Percentiles rank a stretch among this genome's conserved stretches.
Evolutionary conservation across 1,139 yeast species (phyloP).

Genomic region (Kodamaea anthophila): DNA sequence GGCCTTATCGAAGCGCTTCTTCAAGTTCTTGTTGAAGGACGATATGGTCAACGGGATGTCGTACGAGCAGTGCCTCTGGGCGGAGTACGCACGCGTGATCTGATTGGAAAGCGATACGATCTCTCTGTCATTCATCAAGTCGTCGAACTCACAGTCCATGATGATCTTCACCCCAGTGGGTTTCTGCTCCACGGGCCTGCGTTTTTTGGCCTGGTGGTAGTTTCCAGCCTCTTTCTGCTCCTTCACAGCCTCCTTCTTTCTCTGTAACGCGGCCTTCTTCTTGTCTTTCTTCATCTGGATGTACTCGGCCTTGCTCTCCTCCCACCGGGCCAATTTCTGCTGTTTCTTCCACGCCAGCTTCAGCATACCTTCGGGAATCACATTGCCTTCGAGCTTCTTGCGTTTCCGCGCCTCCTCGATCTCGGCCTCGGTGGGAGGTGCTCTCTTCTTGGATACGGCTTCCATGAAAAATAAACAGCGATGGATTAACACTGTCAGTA

Average conservation of each 20-base stretch:
- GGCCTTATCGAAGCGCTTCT: constrained; percentile 60
- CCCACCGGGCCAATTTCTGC: constrained; percentile 56
- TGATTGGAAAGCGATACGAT: constrained; percentile 74
- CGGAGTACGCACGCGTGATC: constrained; percentile 74
- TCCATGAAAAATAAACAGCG: too few relatives aligned
- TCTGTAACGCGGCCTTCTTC: constrained; percentile 37
- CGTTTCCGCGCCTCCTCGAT: constrained; percentile 12
- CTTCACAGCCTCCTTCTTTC: constrained; percentile 19
- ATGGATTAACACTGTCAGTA: too few relatives aligned
- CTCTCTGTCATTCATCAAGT: constrained; percentile 77
- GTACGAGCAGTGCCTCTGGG: constrained; percentile 56
- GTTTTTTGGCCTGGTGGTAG: constrained; percentile 24
- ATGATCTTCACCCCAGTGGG: constrained; percentile 49
- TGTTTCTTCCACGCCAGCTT: constrained; percentile 76
- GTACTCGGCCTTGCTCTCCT: constrained; percentile 56
- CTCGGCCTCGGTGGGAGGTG: constrained; percentile 13
- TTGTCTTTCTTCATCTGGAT: constrained; percentile 47
- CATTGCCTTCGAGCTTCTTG: constrained; percentile 12
- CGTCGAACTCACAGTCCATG: constrained; percentile 88
- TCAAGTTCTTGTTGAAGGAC: constrained; percentile 61
- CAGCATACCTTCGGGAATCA: constrained; percentile 77
- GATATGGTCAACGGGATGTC: constrained; percentile 58
- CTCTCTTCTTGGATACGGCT: constrained; percentile 4
- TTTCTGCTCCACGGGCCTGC: constrained; percentile 35
- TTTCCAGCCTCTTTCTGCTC: constrained; percentile 13